Conservation (phyloP, 2,329 filamentous ascomycete genomes). For the Gnomoniopsis sp. region DNA sequence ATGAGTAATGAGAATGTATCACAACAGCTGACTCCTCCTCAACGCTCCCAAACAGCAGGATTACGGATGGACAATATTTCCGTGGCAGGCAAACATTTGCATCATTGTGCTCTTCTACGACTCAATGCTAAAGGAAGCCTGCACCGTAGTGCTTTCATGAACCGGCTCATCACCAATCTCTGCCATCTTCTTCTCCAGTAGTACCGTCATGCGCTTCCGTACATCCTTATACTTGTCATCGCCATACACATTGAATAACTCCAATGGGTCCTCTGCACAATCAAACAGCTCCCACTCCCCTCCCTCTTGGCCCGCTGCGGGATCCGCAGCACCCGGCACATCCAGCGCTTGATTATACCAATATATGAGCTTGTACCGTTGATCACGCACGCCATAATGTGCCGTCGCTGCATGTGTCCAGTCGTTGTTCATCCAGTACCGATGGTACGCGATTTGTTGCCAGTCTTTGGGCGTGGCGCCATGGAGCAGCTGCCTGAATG, state of each 20-base stretch:
- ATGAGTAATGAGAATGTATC: no score
- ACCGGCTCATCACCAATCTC: conserved; percentile 47
- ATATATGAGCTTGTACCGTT: conserved; percentile 53
- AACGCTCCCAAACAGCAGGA: no score
- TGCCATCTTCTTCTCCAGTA: conserved; percentile 47
- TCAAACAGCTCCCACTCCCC: conserved; percentile 55
- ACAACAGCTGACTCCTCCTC: no score
- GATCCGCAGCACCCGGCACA: conserved; percentile 39
- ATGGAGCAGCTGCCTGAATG: conserved; percentile 36
- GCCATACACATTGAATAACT: conserved; percentile 44
- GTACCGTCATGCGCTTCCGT: conserved; percentile 35
- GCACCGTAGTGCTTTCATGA: conserved; percentile 20
- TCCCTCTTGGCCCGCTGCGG: conserved; percentile 31
- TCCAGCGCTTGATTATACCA: conserved; percentile 52
- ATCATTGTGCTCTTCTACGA: not conserved
- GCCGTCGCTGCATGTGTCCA: conserved; percentile 46
- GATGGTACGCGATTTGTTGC: conserved; percentile 51
- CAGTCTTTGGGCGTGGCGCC: conserved; percentile 38
- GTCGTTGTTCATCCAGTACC: conserved; percentile 55
- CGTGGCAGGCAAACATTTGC: not conserved
- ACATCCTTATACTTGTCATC: conserved; percentile 34
- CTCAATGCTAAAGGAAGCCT: conserved; percentile 3
- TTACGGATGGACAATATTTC: not conserved
- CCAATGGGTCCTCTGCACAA: conserved; percentile 45
- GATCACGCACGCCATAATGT: conserved; percentile 49